Conservation (phyloP, 805 yeast species). For the Starmerella sirachaensis region DNA sequence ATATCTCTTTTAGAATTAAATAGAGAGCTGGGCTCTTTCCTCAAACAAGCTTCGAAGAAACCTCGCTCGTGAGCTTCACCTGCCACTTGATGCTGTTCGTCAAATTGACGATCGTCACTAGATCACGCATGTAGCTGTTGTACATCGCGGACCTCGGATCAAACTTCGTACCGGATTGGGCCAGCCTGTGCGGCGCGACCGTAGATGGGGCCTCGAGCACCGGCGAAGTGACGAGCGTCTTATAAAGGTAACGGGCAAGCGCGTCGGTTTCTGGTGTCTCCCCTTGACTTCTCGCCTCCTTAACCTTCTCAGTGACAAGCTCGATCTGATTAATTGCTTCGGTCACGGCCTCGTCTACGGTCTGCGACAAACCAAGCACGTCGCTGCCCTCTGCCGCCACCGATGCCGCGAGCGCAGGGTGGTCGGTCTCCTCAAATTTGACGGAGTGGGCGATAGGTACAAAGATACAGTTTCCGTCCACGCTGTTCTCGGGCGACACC, state of each 20-base stretch:
- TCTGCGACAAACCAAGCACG: constrained; percentile 28
- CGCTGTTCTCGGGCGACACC: constrained; percentile 26
- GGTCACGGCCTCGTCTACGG: constrained; percentile 29
- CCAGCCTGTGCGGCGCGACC: constrained; percentile 9
- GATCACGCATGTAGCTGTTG: constrained; percentile 65
- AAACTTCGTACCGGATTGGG: constrained; percentile 30
- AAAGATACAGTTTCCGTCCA: constrained; percentile 44
- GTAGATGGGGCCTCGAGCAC: constrained; percentile 21
- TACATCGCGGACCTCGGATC: constrained; percentile 43
- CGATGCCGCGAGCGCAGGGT: constrained; percentile 27
- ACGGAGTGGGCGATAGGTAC: constrained; percentile 63
- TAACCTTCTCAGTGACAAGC: constrained; percentile 11
- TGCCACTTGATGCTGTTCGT: constrained; percentile 78
- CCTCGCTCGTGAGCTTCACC: constrained; percentile 62
- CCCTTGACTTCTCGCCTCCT: constrained; percentile 7
- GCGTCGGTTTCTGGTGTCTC: constrained; percentile 18
- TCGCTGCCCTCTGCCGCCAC: constrained; percentile 28
- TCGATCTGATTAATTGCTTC: constrained; percentile 32
- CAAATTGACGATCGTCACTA: constrained; percentile 67
- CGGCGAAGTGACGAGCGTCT: constrained; percentile 32
- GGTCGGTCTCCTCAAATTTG: constrained; percentile 45
- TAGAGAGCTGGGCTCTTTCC: too few relatives aligned
- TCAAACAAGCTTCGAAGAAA: constrained; percentile 25
- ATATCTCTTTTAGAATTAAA: too few relatives aligned
- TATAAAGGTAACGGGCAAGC: constrained; percentile 55